Evolutionary conservation across 495 filamentous ascomycete species (phyloP), one percentile per base, ranked within the genome.

Genomic region (Talaromyces wortmannii): DNA sequence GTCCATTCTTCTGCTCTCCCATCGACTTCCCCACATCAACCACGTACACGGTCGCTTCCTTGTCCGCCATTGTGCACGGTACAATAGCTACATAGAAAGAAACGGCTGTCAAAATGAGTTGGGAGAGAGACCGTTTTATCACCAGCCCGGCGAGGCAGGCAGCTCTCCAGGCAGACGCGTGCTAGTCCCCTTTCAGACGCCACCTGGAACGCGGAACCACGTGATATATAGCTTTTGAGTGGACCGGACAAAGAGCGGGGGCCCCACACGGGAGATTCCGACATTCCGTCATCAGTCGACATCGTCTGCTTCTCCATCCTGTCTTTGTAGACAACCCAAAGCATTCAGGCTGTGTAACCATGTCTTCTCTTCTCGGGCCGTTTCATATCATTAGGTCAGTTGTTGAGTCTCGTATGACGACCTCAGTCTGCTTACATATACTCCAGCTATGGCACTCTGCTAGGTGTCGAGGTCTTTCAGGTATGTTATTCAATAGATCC

Each of bases 31-130:
- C 91, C 23, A 95, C 77, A 68, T 97, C 92, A 48, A 99, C 68
- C 61, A 97, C 84, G 69, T 95, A 99, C 13, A 97, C 84, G 5
- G 89, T 91, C 11, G 91, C 89, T 71, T 96, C 89, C 68, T 99
- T 99, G 48, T 90, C 87, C 31, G 94, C 89, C 94, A 98, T 98
- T 43, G 54, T 72, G 17, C 0, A 32, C 15, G 18, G 2, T 17
- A 5, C 30, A 31, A 8, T 23, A 51, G 32, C 32, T 5, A 16
- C 8, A n/a, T 4, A 7, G 8, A 7, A 10, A 47, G 2, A 15
- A 18, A 18, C 40, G 29, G 2, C 40, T 51, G 48, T 23, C 23
- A 23, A 23, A 23, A 23, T 4, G 23, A 23, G 23, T 23, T 4
- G 23, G 23, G 23, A 23, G 23, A 23, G 23, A 23, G 23, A 23